Percentiles rank a stretch among this genome's conserved stretches.
These are phyloP conservation scores for Annulohypoxylon bovei DNA, from an alignment of 495 filamentous ascomycete genomes.

Conservation along the genomic window DNA sequence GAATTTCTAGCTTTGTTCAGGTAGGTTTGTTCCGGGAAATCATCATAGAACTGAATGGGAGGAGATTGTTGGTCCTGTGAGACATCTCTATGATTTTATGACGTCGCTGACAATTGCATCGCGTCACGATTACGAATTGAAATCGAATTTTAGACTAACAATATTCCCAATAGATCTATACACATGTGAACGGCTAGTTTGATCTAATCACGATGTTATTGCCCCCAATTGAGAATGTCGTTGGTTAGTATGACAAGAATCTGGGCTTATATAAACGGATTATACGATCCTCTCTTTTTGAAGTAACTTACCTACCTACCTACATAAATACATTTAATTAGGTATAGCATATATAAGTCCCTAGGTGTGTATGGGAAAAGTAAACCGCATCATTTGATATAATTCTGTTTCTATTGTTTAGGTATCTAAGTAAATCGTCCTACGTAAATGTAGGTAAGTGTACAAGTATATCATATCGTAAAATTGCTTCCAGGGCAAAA, in stretches of 20 bases:
- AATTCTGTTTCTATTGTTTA: constrained; percentile 1
- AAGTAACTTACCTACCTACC: not conserved
- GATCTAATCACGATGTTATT: not conserved
- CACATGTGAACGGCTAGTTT: not conserved
- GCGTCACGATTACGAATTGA: constrained; percentile 38
- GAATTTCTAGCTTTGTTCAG: not conserved
- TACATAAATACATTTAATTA: no score
- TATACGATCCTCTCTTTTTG: not conserved
- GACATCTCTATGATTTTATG: constrained; percentile 18
- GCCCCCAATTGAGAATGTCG: not conserved
- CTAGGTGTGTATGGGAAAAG: no score
- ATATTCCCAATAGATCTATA: not conserved
- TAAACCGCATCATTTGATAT: not conserved
- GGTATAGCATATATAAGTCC: no score
- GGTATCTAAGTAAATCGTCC: constrained; percentile 4
- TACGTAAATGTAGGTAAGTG: not conserved
- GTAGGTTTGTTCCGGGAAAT: constrained; percentile 8
- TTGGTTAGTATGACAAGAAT: not conserved
- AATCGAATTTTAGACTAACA: not conserved
- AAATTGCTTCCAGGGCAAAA: not conserved
- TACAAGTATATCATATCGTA: constrained; percentile 6
- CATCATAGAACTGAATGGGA: constrained; percentile 25
- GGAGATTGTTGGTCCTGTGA: constrained; percentile 14
- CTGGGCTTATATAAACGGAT: not conserved
- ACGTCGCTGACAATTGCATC: constrained; percentile 28